Evolutionary conservation across 1,284 basidiomycete genomes (phyloP), one percentile per base, ranked within the genome.

Genomic region (Puccinia coronata): DNA sequence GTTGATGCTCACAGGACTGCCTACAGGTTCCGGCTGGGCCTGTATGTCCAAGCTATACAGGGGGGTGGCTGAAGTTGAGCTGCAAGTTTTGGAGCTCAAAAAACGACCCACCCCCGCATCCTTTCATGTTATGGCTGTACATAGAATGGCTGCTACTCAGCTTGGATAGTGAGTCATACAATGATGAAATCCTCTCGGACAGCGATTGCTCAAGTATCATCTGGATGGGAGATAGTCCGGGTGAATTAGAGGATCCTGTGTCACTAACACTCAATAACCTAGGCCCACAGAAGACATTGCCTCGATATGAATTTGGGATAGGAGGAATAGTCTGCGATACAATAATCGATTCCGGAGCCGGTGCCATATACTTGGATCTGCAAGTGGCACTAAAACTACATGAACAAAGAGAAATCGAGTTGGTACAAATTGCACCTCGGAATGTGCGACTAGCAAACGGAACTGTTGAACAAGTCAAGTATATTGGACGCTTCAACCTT

Each of bases 291-390:
- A 43, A 43, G 16, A 43, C 43, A 6, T 16, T 63, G 39, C 59
- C 59, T 1, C 14, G 59, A 63, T 63, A 34, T 11, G 59, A 63
- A 63, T 63, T 63, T 25, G 28, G 28, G 16, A 39, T 28, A 3
- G 59, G 59, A 23, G 59, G 59, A 1, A 31, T 63, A 31, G 18
- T 31, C 28, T 31, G 31, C 11, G 61, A 65, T 12, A 12, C 61
- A 1, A 70, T 70, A 1, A 70, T 70, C 25, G 67, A 70, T 43
- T 28, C 39, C 8, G 67, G 67, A 8, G 67, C 67, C 9, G 67
- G 34, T 20, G 67, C 67, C 20, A 70, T 25, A 11, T 70, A 70
- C 25, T 41, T 70, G 3, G 6, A 65, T 20, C 5, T 65, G 0
- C 18, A 65, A 8, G 41, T 36, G 14, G 41, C 41, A 28, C 34